Evolutionary conservation across 225 moss, liverwort and hornwort species (phyloP).

Genomic region (Physcomitrium patens): DNA sequence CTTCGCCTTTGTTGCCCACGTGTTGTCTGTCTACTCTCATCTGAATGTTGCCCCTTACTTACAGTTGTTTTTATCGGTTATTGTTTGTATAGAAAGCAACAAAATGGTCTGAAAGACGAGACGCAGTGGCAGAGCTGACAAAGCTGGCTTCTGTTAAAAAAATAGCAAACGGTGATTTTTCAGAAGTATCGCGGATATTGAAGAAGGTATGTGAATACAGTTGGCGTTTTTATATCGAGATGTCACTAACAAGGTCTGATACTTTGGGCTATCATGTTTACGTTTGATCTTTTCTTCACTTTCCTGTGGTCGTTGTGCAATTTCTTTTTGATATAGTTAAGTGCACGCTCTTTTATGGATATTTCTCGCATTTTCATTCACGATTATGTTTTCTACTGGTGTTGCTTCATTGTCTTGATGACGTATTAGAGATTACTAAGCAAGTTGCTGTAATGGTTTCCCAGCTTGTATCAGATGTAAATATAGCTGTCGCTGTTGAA

Average conservation of each 20-base stretch:
- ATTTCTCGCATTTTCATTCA: background rate
- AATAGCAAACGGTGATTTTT: slow-evolving; percentile 74
- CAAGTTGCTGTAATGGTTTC: slow-evolving; percentile 14
- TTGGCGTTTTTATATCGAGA: background rate
- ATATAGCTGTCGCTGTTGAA: slow-evolving; percentile 88
- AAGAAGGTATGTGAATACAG: slow-evolving; percentile 54
- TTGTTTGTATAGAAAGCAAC: slow-evolving; percentile 51
- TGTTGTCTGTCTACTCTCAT: slow-evolving; percentile 16
- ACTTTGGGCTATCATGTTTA: background rate
- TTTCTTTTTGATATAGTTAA: background rate
- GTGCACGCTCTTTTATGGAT: background rate
- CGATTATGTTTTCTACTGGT: background rate
- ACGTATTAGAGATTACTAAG: background rate
- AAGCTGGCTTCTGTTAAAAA: slow-evolving; percentile 73
- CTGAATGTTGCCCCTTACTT: background rate
- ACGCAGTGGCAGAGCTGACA: slow-evolving; percentile 82
- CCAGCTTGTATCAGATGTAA: slow-evolving; percentile 82
- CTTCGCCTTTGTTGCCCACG: background rate
- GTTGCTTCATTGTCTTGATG: background rate
- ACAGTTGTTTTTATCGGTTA: background rate
- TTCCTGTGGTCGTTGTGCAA: background rate
- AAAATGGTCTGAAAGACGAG: slow-evolving; percentile 87
- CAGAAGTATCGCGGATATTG: slow-evolving; percentile 73
- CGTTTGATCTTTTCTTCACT: background rate
- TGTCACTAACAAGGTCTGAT: background rate